Conservation (phyloP, 2,329 filamentous ascomycete genomes). For the Massarina eburnea region DNA sequence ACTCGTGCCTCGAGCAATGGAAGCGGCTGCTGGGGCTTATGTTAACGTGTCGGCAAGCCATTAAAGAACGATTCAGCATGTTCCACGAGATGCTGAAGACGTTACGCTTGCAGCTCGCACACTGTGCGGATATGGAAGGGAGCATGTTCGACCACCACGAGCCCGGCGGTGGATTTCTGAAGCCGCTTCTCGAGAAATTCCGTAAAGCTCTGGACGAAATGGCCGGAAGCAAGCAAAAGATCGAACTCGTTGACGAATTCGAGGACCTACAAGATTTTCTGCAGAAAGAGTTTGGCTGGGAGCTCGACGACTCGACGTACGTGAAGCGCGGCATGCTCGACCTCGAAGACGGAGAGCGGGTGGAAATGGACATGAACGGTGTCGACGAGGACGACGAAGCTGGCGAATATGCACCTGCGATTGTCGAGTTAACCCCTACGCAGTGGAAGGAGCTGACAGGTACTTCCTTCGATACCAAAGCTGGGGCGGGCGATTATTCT, state of each 20-base stretch:
- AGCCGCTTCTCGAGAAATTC: slow-evolving; percentile 56
- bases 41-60: slow-evolving; percentile 58
- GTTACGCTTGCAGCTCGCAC: slow-evolving; percentile 56
- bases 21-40: slow-evolving; percentile 60
- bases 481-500: slow-evolving; percentile 31
- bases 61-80: slow-evolving; percentile 51
- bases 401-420: slow-evolving; percentile 64
- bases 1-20: slow-evolving; percentile 68
- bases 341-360: slow-evolving; percentile 64
- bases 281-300: slow-evolving; percentile 59
- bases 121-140: slow-evolving; percentile 61
- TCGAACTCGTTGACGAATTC: slow-evolving; percentile 55
- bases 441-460: slow-evolving; percentile 44
- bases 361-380: slow-evolving; percentile 59
- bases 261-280: slow-evolving; percentile 59
- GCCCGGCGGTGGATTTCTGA: slow-evolving; percentile 56
- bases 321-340: slow-evolving; percentile 60
- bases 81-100: slow-evolving; percentile 55
- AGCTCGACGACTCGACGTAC: slow-evolving; percentile 53
- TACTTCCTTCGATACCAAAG: slow-evolving; percentile 20
- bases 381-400: slow-evolving; percentile 64
- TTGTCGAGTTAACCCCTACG: slow-evolving; percentile 57
- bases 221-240: slow-evolving; percentile 40
- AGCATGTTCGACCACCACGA: slow-evolving; percentile 62
- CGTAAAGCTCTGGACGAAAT: slow-evolving; percentile 54